These are phyloP conservation scores for Podospora fimiseda DNA, from an alignment of 495 filamentous ascomycete genomes.

Conservation along the genomic window DNA sequence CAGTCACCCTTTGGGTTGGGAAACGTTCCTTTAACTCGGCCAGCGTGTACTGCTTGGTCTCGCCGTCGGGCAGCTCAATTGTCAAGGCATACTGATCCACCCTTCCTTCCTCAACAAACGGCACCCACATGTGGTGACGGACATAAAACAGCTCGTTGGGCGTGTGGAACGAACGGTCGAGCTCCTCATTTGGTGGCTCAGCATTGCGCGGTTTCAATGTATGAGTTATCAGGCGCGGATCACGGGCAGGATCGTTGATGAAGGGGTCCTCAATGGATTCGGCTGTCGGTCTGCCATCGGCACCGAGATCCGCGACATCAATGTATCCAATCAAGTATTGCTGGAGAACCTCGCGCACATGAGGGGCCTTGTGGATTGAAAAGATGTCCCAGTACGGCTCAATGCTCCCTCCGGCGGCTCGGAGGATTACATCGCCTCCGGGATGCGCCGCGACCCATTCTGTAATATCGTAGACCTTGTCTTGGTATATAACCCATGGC, in stretches of 20 bases:
- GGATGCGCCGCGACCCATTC: conserved; percentile 54
- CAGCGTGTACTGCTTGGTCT: conserved; percentile 44
- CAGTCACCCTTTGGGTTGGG: conserved; percentile 48
- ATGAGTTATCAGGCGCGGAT: conserved; percentile 39
- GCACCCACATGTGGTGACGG: conserved; percentile 59
- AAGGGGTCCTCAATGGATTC: conserved; percentile 53
- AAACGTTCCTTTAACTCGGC: conserved; percentile 49
- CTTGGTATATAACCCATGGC: conserved; percentile 47
- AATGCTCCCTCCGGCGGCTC: conserved; percentile 49
- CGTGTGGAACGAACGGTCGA: conserved; percentile 44
- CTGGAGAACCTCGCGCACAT: conserved; percentile 52
- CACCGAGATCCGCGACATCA: conserved; percentile 44
- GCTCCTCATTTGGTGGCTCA: conserved; percentile 44
- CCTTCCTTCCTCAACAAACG: conserved; percentile 32
- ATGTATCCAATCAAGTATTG: conserved; percentile 50
- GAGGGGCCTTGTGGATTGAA: conserved; percentile 50
- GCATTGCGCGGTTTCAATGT: conserved; percentile 51
- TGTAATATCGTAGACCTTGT: conserved; percentile 56
- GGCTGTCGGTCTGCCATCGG: conserved; percentile 35
- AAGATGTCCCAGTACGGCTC: conserved; percentile 62
- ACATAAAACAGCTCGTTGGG: conserved; percentile 53
- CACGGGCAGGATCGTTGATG: conserved; percentile 43
- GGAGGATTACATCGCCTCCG: conserved; percentile 54
- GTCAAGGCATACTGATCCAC: conserved; percentile 42
- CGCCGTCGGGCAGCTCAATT: conserved; percentile 51